Evolutionary conservation across 2,329 filamentous ascomycete genomes (phyloP), one percentile per base, ranked within the genome.

Genomic region (Chrysoporthe cubensis): DNA sequence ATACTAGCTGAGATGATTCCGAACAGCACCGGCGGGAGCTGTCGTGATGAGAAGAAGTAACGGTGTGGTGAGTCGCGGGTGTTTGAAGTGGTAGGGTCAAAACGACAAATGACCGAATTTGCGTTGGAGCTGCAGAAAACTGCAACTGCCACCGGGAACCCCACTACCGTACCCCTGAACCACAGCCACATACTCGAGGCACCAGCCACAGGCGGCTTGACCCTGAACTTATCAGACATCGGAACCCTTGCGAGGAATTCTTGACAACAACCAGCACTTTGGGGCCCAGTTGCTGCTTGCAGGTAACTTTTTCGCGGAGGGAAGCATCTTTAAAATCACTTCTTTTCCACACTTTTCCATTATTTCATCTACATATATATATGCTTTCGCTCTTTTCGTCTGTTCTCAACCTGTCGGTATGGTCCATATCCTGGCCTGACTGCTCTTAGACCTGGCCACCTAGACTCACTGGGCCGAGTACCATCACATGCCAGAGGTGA

Each of bases 101-200:
- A 16, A 42, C 9, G 16, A 26, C 16, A 26, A 50, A 21, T 21
- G 34, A 40, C 52, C 40, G 34, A 58, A 52, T 58, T 58, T 50
- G 63, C 43, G 59, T 32, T 46, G 58, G 26, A 61, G 58, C 59
- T 61, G 46, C 32, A 65, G 54, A 65, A 65, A 46, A 44, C 52
- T 65, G 54, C 63, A 40, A n/a, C 44, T 54, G 44, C 57, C 56
- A 8, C 14, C 18, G 16, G 56, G 13, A 6, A 18, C 57, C 57
- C 37, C 57, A 43, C 57, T 14, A 34, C n/a, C 37, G 50, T 40
- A 32, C 18, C 46, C 21, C 37, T 46, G 34, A 65, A 54, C 52
- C 43, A 48, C 54, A 58, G 63, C 52, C 43, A 48, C 54, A 58
- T 9, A 5, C 14, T 42, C 13, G 16, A 16, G 26, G 3, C 37